Conservation (phyloP, 2,329 filamentous ascomycete genomes). For the Apiospora rasikravindrae region DNA sequence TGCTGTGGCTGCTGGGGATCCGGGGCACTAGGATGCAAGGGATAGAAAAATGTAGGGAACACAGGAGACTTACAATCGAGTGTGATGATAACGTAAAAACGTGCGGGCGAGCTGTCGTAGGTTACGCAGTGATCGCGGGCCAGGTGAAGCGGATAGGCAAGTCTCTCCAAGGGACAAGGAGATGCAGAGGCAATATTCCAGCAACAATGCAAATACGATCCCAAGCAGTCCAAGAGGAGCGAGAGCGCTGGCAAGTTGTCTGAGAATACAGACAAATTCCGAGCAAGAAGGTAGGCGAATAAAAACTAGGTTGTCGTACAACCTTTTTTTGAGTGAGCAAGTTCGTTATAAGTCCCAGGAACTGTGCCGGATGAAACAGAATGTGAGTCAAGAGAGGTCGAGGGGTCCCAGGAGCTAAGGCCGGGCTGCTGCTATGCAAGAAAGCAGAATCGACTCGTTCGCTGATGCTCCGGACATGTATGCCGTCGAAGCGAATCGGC, state of each 20-base stretch:
- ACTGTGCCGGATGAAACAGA: not conserved
- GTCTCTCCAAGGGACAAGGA: conserved; percentile 19
- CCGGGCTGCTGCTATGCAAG: conserved; percentile 10
- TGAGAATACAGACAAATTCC: not conserved
- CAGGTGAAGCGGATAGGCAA: conserved; percentile 21
- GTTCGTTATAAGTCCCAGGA: not conserved
- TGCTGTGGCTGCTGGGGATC: not conserved
- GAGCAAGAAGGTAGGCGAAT: not conserved
- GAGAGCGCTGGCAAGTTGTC: not conserved
- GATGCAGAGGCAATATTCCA: conserved; percentile 48
- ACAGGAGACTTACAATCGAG: not conserved
- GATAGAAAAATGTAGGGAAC: not conserved
- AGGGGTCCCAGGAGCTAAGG: not conserved
- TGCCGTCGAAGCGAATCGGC: conserved; percentile 14
- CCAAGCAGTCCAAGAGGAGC: not conserved
- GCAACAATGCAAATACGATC: conserved; percentile 40
- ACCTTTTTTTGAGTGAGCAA: not conserved
- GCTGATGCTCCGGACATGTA: conserved; percentile 15
- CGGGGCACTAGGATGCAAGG: not conserved
- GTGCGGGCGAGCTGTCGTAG: not conserved
- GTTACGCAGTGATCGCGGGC: not conserved
- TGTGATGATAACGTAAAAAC: not conserved
- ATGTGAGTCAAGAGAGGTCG: not conserved
- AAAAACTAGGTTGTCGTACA: not conserved
- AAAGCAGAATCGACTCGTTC: conserved; percentile 15